Base-by-base conservation (phyloP, 352 stramenopile species). In the Globisporangium acanthophoron region DNA sequence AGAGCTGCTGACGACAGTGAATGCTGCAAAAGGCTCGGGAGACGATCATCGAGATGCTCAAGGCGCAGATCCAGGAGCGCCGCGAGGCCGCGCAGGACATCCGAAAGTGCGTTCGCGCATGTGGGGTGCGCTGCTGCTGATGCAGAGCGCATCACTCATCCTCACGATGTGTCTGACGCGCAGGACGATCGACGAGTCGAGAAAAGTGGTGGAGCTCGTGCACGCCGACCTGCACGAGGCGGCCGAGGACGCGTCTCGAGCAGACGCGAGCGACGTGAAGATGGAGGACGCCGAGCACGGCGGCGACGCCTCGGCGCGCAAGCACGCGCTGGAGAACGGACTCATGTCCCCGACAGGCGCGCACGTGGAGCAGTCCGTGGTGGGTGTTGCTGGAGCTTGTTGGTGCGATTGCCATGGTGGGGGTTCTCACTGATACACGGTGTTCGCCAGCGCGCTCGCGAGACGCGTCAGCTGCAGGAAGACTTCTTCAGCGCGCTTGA, bases 1-100 rank as follows among this genome's bases (percentile, higher is more conserved):
- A 18, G 37, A 43, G 12, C 37, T 43, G 12, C 37, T 43, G 37
- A 43, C 8, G 33, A 39, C 39, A 20, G n/a, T 29, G 31, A 8
- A 43, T 27, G 8, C 13, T 5, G 13, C n/a, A 15, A 5, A 35
- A 76, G 61, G 75, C 75, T n/a, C 77, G 85, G 3, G 85, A 94
- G 66, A 90, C 72, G 15, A 85, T 92, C 56, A 83, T 94, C 46
- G 70, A 92, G 63, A 88, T 92, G 80, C 80, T 94, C 43, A 74
- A 85, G 62, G 70, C 66, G 15, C 79, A 94, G 67, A 83, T 94
- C 31, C 73, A 92, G 48, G 74, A 90, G 47, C 82, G 82, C 21
- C 78, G 78, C 6, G 78, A 92, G 20, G 85, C 85, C 7, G 71
- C 72, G 3, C 70, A 80, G 18, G 83, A 94, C 21, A 90, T 94